Base-by-base conservation (phyloP, 1,284 basidiomycete species). In the Rhizoctonia solani region DNA sequence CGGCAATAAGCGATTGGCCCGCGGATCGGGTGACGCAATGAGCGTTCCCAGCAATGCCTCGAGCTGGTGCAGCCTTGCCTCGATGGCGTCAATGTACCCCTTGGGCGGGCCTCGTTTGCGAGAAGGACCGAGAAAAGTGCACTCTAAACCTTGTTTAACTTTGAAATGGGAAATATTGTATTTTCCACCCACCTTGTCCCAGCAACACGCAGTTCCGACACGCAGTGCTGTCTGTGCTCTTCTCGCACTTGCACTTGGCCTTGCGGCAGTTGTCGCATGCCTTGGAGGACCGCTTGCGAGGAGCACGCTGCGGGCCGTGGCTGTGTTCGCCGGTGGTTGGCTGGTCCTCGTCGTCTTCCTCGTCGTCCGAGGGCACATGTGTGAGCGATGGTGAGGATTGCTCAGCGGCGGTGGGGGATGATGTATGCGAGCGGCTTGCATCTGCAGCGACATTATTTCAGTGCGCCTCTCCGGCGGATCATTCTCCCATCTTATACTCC, bases 71-170 rank as follows among this genome's bases (percentile, higher is more conserved):
- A 94, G 79, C 11, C 92, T 85, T 11, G 89, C 89, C 76, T 94
- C 92, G 73, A 94, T 92, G 27, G 91, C 91, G 75, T 94, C 90
- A 74, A 94, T 93, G 79, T 94, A 94, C 1, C 92, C 92, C 74
- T 92, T 92, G 13, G 91, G 91, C 6, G 91, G 91, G 1, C 89
- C 89, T 70, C 59, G 47, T 27, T 63, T 63, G 59, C 59, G 59
- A 19, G 59, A 63, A 19, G 59, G 59, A 3, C 90, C 91, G 44
- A 92, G 81, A 76, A 90, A 93, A 0, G 90, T 93, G 74, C 91
- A 93, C 50, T 85, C 88, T 83, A 72, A n/a, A n/a, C n/a, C n/a
- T 8, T 59, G 27, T 69, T 29, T 56, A 29, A 53, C 44, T 49
- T 67, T 23, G 27, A 16, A 67, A 50, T 37, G 54, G 69, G 16